Base-by-base conservation (phyloP, 1,284 basidiomycete species). In the Boletellus deceptivus region DNA sequence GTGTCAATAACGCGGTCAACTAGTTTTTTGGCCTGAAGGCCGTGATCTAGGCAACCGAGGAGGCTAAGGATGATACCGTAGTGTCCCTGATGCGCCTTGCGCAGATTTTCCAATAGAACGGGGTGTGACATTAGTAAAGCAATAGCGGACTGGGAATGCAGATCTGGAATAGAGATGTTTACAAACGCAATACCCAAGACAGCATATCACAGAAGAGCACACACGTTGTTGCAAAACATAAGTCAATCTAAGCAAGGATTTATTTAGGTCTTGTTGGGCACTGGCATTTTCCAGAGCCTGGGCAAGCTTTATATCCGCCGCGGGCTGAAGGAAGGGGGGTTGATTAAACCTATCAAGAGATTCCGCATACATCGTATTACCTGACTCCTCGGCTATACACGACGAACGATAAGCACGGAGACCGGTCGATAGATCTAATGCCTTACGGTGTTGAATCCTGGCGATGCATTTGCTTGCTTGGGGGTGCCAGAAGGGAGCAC, bases 61-160 rank as follows among this genome's bases (percentile, higher is more conserved):
- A 98, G 77, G 62, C 91, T 93, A 24, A 97, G 79, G 24, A 98
- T 86, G 40, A 95, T 75, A 45, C 93, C 85, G 65, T 96, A 98
- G 59, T 90, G 93, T 40, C 95, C 95, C 76, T 86, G 82, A 58
- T 92, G 82, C 0, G 92, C 92, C 60, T 86, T 92, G 49, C 92
- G 81, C 6, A 98, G 75, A 59, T 85, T 89, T 51, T 97, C 93
- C 34, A 97, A 75, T 2, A 97, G 73, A 1, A 80, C 72, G 0
- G 93, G 89, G 44, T 93, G 84, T 1, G 82, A 75, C 62, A 93
- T 84, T 0, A 98, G 78, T 11, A 97, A 77, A 56, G 91, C 85
- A 29, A 96, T 89, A 0, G 91, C 89, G 2, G 86, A 87, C 57
- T 86, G 83, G 0, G 84, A 80, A 55, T 80, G 77, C n/a, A 88